Base-by-base conservation (phyloP, 106 monocot species). In the Apostasia ramifera region DNA sequence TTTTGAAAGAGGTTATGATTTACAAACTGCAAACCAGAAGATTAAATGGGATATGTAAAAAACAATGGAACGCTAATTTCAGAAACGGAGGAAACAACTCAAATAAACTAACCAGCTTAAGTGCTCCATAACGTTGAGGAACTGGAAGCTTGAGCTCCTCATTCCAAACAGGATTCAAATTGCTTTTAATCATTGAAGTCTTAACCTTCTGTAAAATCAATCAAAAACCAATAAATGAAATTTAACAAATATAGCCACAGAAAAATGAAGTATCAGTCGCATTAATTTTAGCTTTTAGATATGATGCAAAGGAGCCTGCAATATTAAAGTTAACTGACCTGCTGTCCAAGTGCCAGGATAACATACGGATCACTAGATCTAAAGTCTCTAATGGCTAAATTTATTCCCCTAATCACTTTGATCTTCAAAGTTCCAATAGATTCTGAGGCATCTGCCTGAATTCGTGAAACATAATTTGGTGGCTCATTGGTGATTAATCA, bases 121-220 rank as follows among this genome's bases (percentile, higher is more conserved):
- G 59, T 65, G 92, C 77, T 2, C 85, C 85, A 74, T 62, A 86
- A 61, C 48, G 47, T 58, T 77, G 77, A 72, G 88, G 85, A 71
- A 93, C 81, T 4, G 75, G 78, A 48, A 92, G 66, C 61, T 75
- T 81, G 40, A 92, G 82, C 77, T 79, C 87, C 64, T 93, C 88
- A 66, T 93, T 88, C 92, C 92, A 93, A 56, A 88, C 70, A 6
- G 92, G 92, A 61, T 93, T 93, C 63, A 93, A 64, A 79, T 93
- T 88, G 40, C 85, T 81, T 57, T 86, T 78, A 12, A 74, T 86
- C 9, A 93, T 83, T 15, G 72, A 52, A 40, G 92, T 93, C 56
- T 77, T 74, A 13, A 71, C 81, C 64, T 47, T 93, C 92, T 93
- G 83, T 66, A 76, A 47, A 44, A 13, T 10, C 42, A 11, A 44